These are phyloP conservation scores for Lentinula novae-zelandiae DNA, from an alignment of 1,284 basidiomycete species.

Conservation along the genomic window DNA sequence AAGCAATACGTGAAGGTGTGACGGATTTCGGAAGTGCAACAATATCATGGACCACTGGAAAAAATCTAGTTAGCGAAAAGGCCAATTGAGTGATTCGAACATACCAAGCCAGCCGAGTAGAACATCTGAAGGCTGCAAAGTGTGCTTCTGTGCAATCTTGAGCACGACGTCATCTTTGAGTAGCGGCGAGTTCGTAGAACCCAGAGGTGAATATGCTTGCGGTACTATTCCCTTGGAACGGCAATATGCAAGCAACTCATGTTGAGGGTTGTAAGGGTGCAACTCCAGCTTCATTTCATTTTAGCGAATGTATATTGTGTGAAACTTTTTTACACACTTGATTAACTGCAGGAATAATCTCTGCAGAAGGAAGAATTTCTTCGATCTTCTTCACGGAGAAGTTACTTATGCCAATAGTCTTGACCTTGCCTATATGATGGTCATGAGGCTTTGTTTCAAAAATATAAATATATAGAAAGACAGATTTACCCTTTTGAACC, in stretches of 20 bases:
- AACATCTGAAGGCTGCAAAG: conserved; percentile 57
- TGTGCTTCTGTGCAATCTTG: conserved; percentile 63
- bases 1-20: conserved; percentile 66
- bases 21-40: conserved; percentile 77
- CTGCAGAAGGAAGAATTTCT: conserved; percentile 53
- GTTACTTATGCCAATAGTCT: conserved; percentile 75
- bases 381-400: conserved; percentile 63
- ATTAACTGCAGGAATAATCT: conserved; percentile 58
- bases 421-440: conserved; percentile 56
- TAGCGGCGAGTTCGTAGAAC: conserved; percentile 70
- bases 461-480: background rate
- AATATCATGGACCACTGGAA: conserved; percentile 57
- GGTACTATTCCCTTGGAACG: conserved; percentile 67
- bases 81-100: conserved; percentile 25
- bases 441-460: background rate
- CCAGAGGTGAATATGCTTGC: conserved; percentile 84
- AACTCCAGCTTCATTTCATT: conserved; percentile 54
- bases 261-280: conserved; percentile 77
- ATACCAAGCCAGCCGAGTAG: conserved; percentile 65
- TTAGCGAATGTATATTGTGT: conserved; percentile 13
- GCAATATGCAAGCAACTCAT: conserved; percentile 66
- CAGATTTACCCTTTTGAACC: conserved; percentile 49
- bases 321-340: conserved; percentile 39
- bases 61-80: background rate
- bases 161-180: conserved; percentile 62